Evolutionary conservation across 345 rosid species (phyloP), one percentile per base, ranked within the genome.

Genomic region (Trapa bicornis): DNA sequence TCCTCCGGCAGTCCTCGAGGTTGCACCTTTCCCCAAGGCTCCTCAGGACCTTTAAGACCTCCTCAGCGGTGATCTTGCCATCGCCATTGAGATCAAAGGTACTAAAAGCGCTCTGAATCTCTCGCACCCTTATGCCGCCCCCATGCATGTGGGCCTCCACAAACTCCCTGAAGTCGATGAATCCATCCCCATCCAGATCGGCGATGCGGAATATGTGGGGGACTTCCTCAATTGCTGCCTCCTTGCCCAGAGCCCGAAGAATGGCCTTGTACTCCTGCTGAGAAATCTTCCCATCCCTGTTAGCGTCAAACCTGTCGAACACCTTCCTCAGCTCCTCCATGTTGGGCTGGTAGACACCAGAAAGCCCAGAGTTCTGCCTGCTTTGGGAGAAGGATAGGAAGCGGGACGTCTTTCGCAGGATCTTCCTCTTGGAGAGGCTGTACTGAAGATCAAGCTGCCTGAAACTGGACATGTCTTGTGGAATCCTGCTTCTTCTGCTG

Each of bases 101-200:
- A 61, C 70, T 67, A 42, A 93, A 93, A 29, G 96, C 89, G 2
- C 74, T 76, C 52, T 83, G 81, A 56, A 90, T 80, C 71, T 89
- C 94, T 61, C 58, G 67, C 1, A 75, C 81, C 67, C 67, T 78
- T 54, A 82, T 74, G 68, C 96, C 92, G 50, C 91, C 95, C 38
- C 79, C 86, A 71, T 57, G 79, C 70, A 71, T 83, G 75, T 90
- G 79, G 12, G 77, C 94, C 64, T 87, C 94, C 53, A 84, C 71
- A 35, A 93, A 90, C 81, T 93, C 98, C 22, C 71, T 75, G 69
- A 93, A 93, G 62, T 87, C 85, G 36, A 93, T 93, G 73, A 80
- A 93, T 62, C 97, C 98, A 68, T 89, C 94, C 63, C 92, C 88
- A 13, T 90, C 89, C 1, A 88, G 68, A 81, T 93, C 96, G 41